Base-by-base conservation (phyloP, 2,329 filamentous ascomycete species). In the Aspergillus alliaceus region DNA sequence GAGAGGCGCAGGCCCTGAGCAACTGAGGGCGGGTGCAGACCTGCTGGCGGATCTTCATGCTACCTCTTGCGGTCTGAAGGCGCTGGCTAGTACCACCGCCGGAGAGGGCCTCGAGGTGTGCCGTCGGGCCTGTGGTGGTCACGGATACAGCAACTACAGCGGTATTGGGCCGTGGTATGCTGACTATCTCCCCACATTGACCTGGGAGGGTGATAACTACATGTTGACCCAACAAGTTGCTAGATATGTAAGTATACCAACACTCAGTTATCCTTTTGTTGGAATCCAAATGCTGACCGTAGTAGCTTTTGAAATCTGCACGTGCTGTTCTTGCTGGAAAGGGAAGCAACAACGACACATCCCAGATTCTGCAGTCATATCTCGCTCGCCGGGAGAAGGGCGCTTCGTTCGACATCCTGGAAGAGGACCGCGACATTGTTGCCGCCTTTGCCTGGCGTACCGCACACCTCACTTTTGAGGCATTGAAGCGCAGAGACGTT, bases 201-300 rank as follows among this genome's bases (percentile, higher is more conserved):
- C 88, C 9, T 90, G 87, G 86, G 89, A 91, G 71, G 89, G 89
- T 44, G 89, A 91, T 77, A 91, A 90, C 79, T 91, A 90, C 78
- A 91, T 92, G 89, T 79, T 92, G 58, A 90, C 88, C 9, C 89
- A 92, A 72, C 89, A 92, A 76, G 89, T 91, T 2, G 87, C 87
- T 2, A 84, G 88, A 57, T 91, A 91, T 67, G 78, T 83, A 75
- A 72, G 79, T 75, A 22, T 1, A 4, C 3, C 11, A 6, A 22
- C 15, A 2, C 6, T 18, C 18, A 24, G 1, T 34, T 0, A 29
- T 18, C 4, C 8, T 6, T 24, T 39, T 6, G 6, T 32, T 5
- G 2, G 6, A 32, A 5, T 12, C 6, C 24, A 18, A 9, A 2
- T 46, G 52, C 54, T 64, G 39, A 59, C 37, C 9, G 6, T 34